Conservation (phyloP, 345 rosid genomes). For the Hevea brasiliensis region DNA sequence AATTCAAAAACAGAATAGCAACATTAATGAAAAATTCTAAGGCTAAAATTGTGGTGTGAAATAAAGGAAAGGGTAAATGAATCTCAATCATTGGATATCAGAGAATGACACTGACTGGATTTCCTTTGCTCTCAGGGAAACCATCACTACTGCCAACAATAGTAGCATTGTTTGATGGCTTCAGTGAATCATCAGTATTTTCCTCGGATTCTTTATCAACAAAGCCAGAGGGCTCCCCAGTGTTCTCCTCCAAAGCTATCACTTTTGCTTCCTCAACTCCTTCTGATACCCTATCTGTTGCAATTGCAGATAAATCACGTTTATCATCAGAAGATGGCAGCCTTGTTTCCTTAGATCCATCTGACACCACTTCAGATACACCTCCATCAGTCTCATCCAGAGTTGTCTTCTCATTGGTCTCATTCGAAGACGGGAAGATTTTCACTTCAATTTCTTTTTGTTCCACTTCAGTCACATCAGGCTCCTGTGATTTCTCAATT, state of each 20-base stretch:
- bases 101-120: slow-evolving; percentile 38
- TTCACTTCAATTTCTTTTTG: slow-evolving; percentile 14
- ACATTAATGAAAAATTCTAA: background rate
- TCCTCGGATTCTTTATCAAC: slow-evolving; percentile 23
- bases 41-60: background rate
- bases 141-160: slow-evolving; percentile 28
- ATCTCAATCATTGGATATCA: background rate
- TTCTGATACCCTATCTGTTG: slow-evolving; percentile 10
- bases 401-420: slow-evolving; percentile 3
- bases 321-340: slow-evolving; percentile 1
- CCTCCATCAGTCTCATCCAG: background rate
- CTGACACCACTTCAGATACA: background rate
- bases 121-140: slow-evolving; percentile 34
- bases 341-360: slow-evolving; percentile 16
- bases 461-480: slow-evolving; percentile 18
- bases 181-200: background rate
- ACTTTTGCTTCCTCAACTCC: slow-evolving; percentile 18
- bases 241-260: slow-evolving; percentile 23
- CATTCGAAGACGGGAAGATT: slow-evolving; percentile 1
- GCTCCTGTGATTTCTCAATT: slow-evolving; percentile 17
- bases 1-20: background rate
- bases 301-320: background rate
- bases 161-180: slow-evolving; percentile 16
- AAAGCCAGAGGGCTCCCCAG: slow-evolving; percentile 35
- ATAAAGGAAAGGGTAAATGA: background rate